Conservation (phyloP, 192 early-diverging fungal species). For the Coemansia javaensis region DNA sequence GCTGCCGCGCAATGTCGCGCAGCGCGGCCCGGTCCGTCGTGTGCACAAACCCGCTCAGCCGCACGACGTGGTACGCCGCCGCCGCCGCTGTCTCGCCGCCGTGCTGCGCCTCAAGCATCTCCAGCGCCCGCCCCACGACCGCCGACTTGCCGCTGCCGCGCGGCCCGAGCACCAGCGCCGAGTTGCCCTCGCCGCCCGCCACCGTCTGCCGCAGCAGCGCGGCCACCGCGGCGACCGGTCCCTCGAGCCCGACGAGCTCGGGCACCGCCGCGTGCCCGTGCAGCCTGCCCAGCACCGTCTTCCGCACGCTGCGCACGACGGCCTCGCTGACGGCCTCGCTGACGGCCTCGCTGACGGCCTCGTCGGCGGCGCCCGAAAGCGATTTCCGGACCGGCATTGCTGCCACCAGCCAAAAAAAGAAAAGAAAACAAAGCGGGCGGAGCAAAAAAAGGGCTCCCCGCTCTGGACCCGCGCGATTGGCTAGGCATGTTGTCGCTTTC, state of each 20-base stretch:
- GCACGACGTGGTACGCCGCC: slow-evolving; percentile 58
- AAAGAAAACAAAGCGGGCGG: too few relatives aligned
- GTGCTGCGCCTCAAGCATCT: slow-evolving; percentile 16
- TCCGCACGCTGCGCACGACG: slow-evolving; percentile 1
- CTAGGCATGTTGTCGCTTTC: too few relatives aligned
- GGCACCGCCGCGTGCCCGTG: slow-evolving; percentile 24
- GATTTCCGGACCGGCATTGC: not conserved
- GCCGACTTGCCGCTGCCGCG: slow-evolving; percentile 73
- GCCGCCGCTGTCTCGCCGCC: not conserved
- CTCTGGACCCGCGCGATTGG: too few relatives aligned
- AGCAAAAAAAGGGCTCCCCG: too few relatives aligned
- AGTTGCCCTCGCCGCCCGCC: slow-evolving; percentile 67
- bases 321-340: not conserved
- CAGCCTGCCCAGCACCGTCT: slow-evolving; percentile 17
- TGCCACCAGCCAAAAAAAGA: not conserved
- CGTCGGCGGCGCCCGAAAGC: too few relatives aligned
- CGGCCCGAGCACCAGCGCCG: slow-evolving; percentile 76
- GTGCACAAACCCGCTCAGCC: slow-evolving; percentile 74
- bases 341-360: not conserved
- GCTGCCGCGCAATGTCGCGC: slow-evolving; percentile 76
- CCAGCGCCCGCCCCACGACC: slow-evolving; percentile 23
- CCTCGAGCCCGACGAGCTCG: slow-evolving; percentile 26
- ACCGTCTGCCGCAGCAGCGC: slow-evolving; percentile 30
- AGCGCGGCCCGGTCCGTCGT: slow-evolving; percentile 77
- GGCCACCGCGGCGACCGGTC: slow-evolving; percentile 14